Percentiles rank a stretch among this genome's conserved stretches.
phyloP scores from a whole-genome alignment of 345 rosid genomes.

The Eucalyptus lansdowneana region DNA sequence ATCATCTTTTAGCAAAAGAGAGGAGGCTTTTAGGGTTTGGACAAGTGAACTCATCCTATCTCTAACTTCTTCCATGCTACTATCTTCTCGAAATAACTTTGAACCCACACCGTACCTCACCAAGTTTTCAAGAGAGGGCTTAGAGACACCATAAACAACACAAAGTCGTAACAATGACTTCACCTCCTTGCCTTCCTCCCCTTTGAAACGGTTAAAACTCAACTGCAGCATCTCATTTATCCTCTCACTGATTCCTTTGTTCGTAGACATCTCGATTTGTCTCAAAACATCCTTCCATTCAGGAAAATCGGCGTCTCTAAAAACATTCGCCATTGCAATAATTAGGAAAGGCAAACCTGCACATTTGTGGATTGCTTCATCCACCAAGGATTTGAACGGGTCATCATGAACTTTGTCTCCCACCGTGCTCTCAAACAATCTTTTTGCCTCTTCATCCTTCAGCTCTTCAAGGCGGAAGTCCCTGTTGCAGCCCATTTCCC shows the following conservation, averaged over 20 bases:
- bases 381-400: background rate
- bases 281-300: background rate
- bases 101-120: rapidly evolving
- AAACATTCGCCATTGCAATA: rapidly evolving
- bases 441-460: background rate
- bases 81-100: background rate
- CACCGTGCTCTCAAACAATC: background rate
- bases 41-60: rapidly evolving
- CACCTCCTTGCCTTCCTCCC: rapidly evolving
- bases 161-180: background rate
- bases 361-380: background rate
- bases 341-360: background rate
- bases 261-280: rapidly evolving
- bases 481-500: background rate
- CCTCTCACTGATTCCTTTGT: rapidly evolving
- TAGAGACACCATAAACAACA: background rate
- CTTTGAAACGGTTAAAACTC: background rate
- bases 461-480: rapidly evolving
- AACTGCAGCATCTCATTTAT: background rate
- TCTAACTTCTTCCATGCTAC: background rate
- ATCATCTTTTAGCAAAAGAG: rapidly evolving
- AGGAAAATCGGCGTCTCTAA: rapidly evolving
- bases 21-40: rapidly evolving
- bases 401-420: background rate
- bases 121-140: background rate